Conservation (phyloP, 805 yeast genomes). For the Myxozyma kluyveri region DNA sequence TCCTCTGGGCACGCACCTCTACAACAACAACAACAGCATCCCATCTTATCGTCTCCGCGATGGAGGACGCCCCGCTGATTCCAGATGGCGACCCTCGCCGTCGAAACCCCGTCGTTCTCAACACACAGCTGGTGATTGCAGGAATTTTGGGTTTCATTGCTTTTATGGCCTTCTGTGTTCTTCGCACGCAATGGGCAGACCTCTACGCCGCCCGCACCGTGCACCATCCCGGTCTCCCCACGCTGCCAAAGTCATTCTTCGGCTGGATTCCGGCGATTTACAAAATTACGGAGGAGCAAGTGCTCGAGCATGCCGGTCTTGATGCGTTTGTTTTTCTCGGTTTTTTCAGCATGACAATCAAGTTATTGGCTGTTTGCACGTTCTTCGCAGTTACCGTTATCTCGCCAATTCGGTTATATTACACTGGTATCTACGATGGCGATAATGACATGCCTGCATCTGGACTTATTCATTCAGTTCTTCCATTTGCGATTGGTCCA, state of each 20-base stretch:
- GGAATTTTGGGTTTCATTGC: conserved; percentile 64
- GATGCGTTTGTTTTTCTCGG: conserved; percentile 92
- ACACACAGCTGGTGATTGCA: conserved; percentile 76
- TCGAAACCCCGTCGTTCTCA: conserved; percentile 54
- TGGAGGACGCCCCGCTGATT: conserved; percentile 18
- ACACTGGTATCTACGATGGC: conserved; percentile 70
- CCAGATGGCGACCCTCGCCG: conserved; percentile 31
- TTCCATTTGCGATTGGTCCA: neutral
- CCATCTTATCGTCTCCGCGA: no score
- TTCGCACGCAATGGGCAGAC: conserved; percentile 73
- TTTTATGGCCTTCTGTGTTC: conserved; percentile 62
- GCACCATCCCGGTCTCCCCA: conserved; percentile 55
- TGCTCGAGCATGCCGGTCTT: conserved; percentile 84
- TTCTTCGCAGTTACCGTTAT: conserved; percentile 70
- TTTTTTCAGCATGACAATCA: conserved; percentile 85
- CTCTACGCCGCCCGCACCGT: conserved; percentile 77
- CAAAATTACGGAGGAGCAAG: conserved; percentile 65
- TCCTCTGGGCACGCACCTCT: no score
- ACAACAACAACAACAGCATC: no score
- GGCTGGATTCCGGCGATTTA: conserved; percentile 78
- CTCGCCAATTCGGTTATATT: conserved; percentile 80
- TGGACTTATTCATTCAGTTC: neutral
- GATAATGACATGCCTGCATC: conserved; percentile 1
- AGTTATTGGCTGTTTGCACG: conserved; percentile 60
- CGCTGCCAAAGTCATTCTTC: conserved; percentile 58